A percentile compares a stretch with the other conserved stretches of the same genome.
Conservation (phyloP, 495 filamentous ascomycete genomes). For the Penicillium riverlandense region DNA sequence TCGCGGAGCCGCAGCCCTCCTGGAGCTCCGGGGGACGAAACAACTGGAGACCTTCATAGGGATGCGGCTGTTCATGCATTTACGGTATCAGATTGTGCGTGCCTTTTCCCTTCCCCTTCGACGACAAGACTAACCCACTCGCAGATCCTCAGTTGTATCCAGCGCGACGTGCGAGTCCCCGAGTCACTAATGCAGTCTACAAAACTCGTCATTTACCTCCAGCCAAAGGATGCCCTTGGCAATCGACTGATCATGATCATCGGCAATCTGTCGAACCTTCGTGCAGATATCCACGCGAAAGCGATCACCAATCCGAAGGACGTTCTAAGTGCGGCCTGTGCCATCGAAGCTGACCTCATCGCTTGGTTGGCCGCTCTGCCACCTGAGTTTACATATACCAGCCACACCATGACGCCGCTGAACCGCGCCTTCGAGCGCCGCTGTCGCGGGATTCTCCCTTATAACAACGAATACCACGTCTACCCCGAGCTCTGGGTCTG, state of each 20-base stretch:
- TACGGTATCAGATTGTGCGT: conserved; percentile 43
- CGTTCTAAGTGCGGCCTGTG: conserved; percentile 38
- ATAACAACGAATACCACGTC: conserved; percentile 51
- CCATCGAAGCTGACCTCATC: conserved; percentile 46
- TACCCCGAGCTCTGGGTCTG: conserved; percentile 52
- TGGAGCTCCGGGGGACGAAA: conserved; percentile 47
- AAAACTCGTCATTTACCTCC: conserved; percentile 27
- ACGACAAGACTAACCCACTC: not conserved
- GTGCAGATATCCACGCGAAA: conserved; percentile 33
- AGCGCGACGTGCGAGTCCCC: conserved; percentile 28
- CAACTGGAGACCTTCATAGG: conserved; percentile 52
- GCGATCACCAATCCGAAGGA: conserved; percentile 29
- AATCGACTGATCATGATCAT: conserved; percentile 31
- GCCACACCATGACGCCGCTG: conserved; percentile 13
- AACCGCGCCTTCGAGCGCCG: conserved; percentile 15
- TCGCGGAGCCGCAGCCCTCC: conserved; percentile 49
- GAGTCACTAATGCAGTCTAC: conserved; percentile 26
- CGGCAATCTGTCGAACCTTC: conserved; percentile 38
- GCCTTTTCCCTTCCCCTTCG: not conserved
- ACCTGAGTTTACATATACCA: conserved; percentile 25
- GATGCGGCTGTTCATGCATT: conserved; percentile 49
- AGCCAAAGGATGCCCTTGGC: conserved; percentile 26
- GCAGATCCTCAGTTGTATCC: conserved; percentile 35
- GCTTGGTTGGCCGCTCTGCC: conserved; percentile 36
- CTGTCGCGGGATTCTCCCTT: conserved; percentile 23